Conservation (phyloP, 768 basidiomycete genomes). For the Coprinellus micaceus region DNA sequence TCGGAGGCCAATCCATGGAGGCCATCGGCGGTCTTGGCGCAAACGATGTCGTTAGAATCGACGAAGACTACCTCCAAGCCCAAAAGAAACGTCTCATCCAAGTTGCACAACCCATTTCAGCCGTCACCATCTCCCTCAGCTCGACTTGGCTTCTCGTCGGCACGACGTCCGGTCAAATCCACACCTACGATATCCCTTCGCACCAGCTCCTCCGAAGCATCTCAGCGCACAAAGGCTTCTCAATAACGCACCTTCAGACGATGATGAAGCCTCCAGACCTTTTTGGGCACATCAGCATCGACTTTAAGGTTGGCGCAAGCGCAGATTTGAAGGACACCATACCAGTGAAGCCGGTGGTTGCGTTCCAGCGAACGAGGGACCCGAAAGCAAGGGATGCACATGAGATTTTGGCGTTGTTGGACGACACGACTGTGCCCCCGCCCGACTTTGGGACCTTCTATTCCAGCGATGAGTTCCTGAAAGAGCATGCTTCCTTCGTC, state of each 20-base stretch:
- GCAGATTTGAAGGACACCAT: constrained; percentile 52
- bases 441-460: constrained; percentile 8
- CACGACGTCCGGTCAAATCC: constrained; percentile 66
- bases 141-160: constrained; percentile 80
- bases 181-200: constrained; percentile 84
- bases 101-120: constrained; percentile 70
- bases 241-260: constrained; percentile 71
- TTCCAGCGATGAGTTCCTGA: constrained; percentile 48
- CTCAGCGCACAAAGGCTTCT: constrained; percentile 59
- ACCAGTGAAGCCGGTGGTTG: constrained; percentile 59
- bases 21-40: constrained; percentile 74
- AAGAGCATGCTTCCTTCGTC: constrained; percentile 66
- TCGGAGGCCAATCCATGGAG: constrained; percentile 51
- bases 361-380: constrained; percentile 75
- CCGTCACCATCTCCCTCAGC: constrained; percentile 73
- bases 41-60: constrained; percentile 68
- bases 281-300: constrained; percentile 70
- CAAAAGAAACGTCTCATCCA: constrained; percentile 63
- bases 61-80: constrained; percentile 46
- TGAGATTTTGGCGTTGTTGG: constrained; percentile 62
- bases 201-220: constrained; percentile 87
- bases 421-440: constrained; percentile 26
- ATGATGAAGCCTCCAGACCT: constrained; percentile 87
- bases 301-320: constrained; percentile 35
- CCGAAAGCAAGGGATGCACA: constrained; percentile 62